Evolutionary conservation across 208 protist genomes (phyloP).

Genomic region (Zelonia costaricensis): DNA sequence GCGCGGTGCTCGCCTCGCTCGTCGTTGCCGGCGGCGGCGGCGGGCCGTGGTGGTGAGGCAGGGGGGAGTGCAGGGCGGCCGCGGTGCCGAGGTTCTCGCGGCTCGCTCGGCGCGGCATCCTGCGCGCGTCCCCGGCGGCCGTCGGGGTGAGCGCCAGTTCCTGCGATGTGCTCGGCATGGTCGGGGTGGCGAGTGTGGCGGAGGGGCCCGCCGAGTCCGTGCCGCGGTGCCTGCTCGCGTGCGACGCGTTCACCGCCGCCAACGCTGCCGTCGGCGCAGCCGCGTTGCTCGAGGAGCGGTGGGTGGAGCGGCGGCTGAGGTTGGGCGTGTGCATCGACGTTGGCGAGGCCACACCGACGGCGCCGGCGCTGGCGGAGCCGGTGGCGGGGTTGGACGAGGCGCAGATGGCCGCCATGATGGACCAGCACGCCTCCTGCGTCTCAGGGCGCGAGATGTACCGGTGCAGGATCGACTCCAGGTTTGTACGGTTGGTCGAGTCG

Average conservation of each 20-base stretch:
- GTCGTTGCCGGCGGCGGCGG: background rate
- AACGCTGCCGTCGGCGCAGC: constrained; percentile 10
- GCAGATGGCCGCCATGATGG: constrained; percentile 84
- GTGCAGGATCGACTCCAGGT: constrained; percentile 86
- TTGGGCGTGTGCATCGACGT: background rate
- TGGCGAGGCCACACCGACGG: background rate
- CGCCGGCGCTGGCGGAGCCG: background rate
- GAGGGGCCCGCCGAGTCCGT: background rate
- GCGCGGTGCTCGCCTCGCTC: background rate
- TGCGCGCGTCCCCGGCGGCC: background rate
- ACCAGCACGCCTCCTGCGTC: constrained; percentile 90
- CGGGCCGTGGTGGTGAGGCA: constrained; percentile 20
- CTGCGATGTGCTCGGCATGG: background rate
- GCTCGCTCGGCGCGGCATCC: background rate
- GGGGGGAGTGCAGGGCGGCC: constrained; percentile 4
- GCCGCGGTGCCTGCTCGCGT: background rate
- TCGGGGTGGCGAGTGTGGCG: constrained; percentile 3
- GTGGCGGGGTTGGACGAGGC: constrained; percentile 21
- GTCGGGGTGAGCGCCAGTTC: background rate
- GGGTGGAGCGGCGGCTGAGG: constrained; percentile 10
- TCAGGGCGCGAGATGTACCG: constrained; percentile 85
- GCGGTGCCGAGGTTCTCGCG: constrained; percentile 5
- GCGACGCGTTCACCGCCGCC: background rate
- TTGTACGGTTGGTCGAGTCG: constrained; percentile 81
- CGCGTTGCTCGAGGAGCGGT: constrained; percentile 15